Percentiles rank a stretch among this genome's conserved stretches.
These are phyloP conservation scores for Suhomyces faveliae DNA, from an alignment of 805 yeast genomes.

Conservation along the genomic window DNA sequence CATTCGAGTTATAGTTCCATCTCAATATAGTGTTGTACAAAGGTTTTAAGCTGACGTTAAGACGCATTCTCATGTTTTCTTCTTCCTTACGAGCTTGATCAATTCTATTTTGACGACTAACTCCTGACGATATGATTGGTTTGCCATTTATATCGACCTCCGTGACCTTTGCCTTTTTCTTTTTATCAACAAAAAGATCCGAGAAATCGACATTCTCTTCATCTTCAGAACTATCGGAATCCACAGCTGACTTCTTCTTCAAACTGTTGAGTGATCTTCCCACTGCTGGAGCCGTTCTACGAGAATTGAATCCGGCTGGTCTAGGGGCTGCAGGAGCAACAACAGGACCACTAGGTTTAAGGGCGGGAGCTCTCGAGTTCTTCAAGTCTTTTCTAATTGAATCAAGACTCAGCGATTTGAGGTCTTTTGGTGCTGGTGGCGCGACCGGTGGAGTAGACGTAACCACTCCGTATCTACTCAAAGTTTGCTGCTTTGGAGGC, in stretches of 20 bases:
- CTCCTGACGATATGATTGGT: conserved; percentile 22
- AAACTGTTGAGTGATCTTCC: conserved; percentile 40
- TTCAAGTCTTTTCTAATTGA: conserved; percentile 34
- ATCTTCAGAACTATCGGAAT: conserved; percentile 35
- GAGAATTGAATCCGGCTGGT: conserved; percentile 54
- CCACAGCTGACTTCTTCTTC: conserved; percentile 29
- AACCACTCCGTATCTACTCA: conserved; percentile 35
- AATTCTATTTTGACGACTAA: conserved; percentile 21
- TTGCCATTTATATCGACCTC: conserved; percentile 47
- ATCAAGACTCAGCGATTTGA: conserved; percentile 33
- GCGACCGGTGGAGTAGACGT: conserved; percentile 33
- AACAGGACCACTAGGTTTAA: conserved; percentile 13
- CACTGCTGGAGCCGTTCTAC: conserved; percentile 19
- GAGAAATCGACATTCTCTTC: conserved; percentile 39
- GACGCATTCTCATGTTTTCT: conserved; percentile 72
- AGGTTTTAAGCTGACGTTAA: conserved; percentile 75
- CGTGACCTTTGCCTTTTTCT: conserved; percentile 32
- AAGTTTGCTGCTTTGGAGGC: conserved; percentile 34
- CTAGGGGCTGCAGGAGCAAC: conserved; percentile 49
- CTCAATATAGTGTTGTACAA: conserved; percentile 64
- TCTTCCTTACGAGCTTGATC: conserved; percentile 52
- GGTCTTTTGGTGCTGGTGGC: conserved; percentile 32
- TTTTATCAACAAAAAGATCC: conserved; percentile 39
- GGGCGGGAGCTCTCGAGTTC: conserved; percentile 14
- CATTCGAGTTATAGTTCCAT: conserved; percentile 69